Conservation (phyloP, 345 rosid genomes). For the Syzygium oleosum region DNA sequence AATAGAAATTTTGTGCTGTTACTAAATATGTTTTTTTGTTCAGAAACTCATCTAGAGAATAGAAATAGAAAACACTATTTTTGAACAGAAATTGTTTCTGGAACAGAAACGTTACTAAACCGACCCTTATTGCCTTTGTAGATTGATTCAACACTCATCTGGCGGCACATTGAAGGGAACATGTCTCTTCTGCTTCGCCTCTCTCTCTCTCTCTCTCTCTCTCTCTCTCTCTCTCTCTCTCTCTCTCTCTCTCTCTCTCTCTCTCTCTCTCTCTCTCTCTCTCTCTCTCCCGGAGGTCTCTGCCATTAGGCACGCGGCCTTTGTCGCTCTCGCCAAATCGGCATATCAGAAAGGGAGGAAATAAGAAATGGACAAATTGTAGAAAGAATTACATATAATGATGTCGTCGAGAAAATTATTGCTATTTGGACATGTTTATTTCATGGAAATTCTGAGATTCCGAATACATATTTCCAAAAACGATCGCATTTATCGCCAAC, state of each 20-base stretch:
- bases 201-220: too few species aligned
- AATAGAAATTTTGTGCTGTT: too few species aligned
- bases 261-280: too few species aligned
- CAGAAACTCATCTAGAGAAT: too few species aligned
- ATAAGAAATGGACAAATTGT: not conserved
- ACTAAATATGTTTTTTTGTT: too few species aligned
- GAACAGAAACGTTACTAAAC: too few species aligned
- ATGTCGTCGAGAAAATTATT: not conserved
- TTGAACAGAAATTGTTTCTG: too few species aligned
- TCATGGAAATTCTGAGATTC: not conserved
- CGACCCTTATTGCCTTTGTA: not conserved
- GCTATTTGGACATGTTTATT: not conserved
- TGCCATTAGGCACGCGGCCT: not conserved
- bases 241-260: too few species aligned
- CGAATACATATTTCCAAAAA: not conserved
- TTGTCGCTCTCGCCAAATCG: not conserved
- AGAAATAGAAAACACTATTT: too few species aligned
- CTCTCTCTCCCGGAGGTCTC: not conserved
- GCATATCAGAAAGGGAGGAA: not conserved
- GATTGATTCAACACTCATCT: not conserved
- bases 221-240: too few species aligned
- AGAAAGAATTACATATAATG: not conserved
- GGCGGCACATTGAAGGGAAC: not conserved
- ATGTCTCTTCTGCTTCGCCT: not conserved
- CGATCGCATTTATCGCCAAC: not conserved